Evolutionary conservation across 148 eudicot genomes (phyloP).

Genomic region (Suaeda aralocaspica): DNA sequence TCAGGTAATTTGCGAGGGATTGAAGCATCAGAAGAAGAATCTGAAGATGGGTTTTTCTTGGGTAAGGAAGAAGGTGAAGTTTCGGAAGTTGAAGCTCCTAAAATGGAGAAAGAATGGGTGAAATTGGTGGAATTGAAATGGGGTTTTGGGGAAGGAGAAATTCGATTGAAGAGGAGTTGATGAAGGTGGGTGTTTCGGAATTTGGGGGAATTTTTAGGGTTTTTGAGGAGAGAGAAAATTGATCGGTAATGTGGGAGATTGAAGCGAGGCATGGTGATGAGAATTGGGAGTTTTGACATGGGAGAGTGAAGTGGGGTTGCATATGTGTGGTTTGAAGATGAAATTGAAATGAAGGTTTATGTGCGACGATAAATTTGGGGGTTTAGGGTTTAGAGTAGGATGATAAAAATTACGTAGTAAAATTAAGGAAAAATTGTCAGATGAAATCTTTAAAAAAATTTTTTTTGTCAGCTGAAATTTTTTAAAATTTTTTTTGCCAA

Average conservation of each 20-base stretch:
- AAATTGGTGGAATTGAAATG: neutral
- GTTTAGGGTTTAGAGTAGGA: neutral
- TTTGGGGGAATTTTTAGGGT: neutral
- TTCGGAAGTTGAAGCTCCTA: slow-evolving; percentile 6
- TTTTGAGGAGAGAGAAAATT: slow-evolving; percentile 21
- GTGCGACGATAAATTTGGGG: too few relatives aligned
- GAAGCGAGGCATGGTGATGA: slow-evolving; percentile 22
- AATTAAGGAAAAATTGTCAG: too few relatives aligned
- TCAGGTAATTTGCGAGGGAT: slow-evolving; percentile 46
- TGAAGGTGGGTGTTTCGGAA: neutral
- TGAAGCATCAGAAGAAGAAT: neutral
- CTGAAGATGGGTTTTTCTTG: neutral
- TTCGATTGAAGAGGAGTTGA: neutral
- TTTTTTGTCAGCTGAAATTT: too few relatives aligned
- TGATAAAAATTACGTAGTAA: too few relatives aligned
- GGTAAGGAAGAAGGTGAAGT: neutral
- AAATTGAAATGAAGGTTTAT: neutral
- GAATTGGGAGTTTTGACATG: slow-evolving; percentile 22
- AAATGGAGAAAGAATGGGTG: neutral
- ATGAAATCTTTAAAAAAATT: too few relatives aligned
- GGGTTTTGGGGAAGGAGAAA: neutral
- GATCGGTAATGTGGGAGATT: slow-evolving; percentile 16
- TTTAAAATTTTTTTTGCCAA: too few relatives aligned
- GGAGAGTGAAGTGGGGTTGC: neutral
- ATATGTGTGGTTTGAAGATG: neutral